Base-by-base conservation (phyloP, 83 land plant genomes). In the Picea abies region DNA sequence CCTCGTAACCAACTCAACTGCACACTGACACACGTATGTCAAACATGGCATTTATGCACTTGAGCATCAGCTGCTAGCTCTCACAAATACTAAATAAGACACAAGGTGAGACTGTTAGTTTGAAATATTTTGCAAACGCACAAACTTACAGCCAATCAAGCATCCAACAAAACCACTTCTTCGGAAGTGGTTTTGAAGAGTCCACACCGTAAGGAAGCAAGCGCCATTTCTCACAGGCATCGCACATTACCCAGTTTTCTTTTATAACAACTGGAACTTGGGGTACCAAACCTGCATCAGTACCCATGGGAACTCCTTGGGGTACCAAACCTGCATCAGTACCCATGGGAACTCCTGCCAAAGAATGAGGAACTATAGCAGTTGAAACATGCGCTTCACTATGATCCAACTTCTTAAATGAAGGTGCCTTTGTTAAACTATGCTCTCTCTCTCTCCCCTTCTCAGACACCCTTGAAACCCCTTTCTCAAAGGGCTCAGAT, bases 161-260 rank as follows among this genome's bases (percentile, higher is more conserved):
- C 97, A 96, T 92, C 86, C 82, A 89, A 76, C 99, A 97, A 3
- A 80, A 80, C 98, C 98, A 97, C 83, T 89, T 94, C 78, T 91
- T 86, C 20, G 98, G 92, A 39, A 91, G 91, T 15, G 60, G 12
- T 17, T 63, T 65, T 14, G 63, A 66, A 80, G 94, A 82, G 63
- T 88, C 87, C 37, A 83, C 25, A 7, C 81, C 83, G 77, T 85
- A 85, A 79, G 95, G 96, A 68, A 94, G 88, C 61, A 97, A 92
- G 17, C 99, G 94, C 99, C 99, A 97, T 66, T 84, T 84, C 61
- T 89, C 82, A 84, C 99, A 97, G 29, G 82, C 83, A 63, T 96
- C 98, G 88, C 99, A 97, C 17, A 67, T 65, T 15, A 96, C 99
- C 99, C 99, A 98, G 68, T 93, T 81, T 15, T 98, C 99, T 35